Evolutionary conservation across 768 basidiomycete genomes (phyloP), one percentile per base, ranked within the genome.

Genomic region (Amanita inopinata): DNA sequence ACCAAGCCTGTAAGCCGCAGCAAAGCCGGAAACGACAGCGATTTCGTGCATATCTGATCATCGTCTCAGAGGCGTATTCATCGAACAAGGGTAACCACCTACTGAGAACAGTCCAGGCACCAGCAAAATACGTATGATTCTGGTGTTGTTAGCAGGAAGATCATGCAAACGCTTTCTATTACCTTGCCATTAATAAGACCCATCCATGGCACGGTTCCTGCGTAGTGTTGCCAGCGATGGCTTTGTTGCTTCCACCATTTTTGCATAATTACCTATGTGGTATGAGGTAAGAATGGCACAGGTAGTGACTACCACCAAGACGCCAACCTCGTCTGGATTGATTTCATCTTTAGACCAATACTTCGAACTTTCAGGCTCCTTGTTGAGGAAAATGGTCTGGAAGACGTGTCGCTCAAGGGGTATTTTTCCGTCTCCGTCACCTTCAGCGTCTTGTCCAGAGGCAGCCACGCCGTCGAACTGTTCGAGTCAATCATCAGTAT

Each of bases 161-260:
- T 33, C 17, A 6, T 10, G 11, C 3, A 15, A 19, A 10, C 23
- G 23, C 22, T 18, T 6, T 2, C 35, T 10, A 34, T 19, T 38
- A 57, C 55, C 47, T 57, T 60, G 30, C 59, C 61, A 38, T 65
- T 66, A 33, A 66, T 60, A 11, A 60, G 51, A 45, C 58, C 58
- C 61, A 66, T 61, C 61, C 60, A 61, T 9, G 63, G 63, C 12
- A 66, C 61, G 2, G 60, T 61, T 4, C 58, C 54, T 12, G 57
- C 58, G 44, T 63, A 66, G 45, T 65, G 64, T 52, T 71, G 69
- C 69, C 69, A 73, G 17, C 69, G 62, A 49, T 73, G 69, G 38
- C 66, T 66, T 52, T 70, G 69, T 51, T 72, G 71, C 52, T 73
- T 72, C 71, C 70, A 73, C 70, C 67, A 69, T 51, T 70, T 69